A percentile compares a stretch with the other conserved stretches of the same genome.
These are phyloP conservation scores for Lachnellula hyalina DNA, from an alignment of 2,329 filamentous ascomycete species.

Conservation along the genomic window DNA sequence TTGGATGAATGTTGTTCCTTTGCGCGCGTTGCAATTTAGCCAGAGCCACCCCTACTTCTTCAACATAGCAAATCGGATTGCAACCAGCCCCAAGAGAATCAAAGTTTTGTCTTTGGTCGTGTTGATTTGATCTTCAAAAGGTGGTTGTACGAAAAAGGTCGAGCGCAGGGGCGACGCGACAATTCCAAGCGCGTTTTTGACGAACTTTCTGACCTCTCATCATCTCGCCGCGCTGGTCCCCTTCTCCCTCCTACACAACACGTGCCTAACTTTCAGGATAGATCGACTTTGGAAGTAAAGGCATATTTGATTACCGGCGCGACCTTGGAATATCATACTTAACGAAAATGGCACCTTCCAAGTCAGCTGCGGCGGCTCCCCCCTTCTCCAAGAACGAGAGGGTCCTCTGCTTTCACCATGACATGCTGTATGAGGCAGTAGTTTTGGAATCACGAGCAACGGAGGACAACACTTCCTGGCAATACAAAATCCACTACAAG, in stretches of 20 bases:
- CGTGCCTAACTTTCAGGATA: not conserved
- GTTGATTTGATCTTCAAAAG: not conserved
- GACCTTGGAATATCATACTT: not conserved
- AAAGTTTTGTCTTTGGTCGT: not conserved
- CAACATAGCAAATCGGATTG: not conserved
- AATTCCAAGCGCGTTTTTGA: not conserved
- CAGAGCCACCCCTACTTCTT: too few species aligned
- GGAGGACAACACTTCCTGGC: conserved; percentile 68
- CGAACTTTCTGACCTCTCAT: not conserved
- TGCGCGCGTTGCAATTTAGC: not conserved
- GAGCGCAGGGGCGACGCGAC: not conserved
- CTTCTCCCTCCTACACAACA: not conserved
- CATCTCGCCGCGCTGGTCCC: not conserved
- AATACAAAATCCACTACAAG: conserved; percentile 97
- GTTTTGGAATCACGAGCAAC: conserved; percentile 70
- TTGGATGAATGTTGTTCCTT: not conserved
- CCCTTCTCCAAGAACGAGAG: conserved; percentile 70
- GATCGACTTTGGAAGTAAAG: not conserved
- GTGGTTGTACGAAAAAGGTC: not conserved
- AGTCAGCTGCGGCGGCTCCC: conserved; percentile 20
- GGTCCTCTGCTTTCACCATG: conserved; percentile 94
- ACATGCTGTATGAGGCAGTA: conserved; percentile 96
- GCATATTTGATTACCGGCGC: not conserved
- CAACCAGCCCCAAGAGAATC: too few species aligned
- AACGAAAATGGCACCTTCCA: conserved; percentile 30